phyloP scores from a whole-genome alignment of 2,329 filamentous ascomycete species.

The Ophiocordyceps camponoti-floridani region DNA sequence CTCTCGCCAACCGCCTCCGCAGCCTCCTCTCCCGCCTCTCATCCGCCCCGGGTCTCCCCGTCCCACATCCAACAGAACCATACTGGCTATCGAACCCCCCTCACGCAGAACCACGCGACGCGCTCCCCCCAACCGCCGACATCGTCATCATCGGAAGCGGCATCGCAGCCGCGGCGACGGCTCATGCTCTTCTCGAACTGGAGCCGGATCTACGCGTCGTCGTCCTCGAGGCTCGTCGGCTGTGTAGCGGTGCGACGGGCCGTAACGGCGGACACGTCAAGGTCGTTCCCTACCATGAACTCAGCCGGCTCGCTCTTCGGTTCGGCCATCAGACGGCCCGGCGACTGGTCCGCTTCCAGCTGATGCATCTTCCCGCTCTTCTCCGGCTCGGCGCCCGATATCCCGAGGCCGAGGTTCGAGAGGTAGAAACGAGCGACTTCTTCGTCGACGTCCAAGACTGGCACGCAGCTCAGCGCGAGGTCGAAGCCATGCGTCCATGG shows the following conservation, averaged over 20 bases:
- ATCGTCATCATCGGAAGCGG: conserved; percentile 36
- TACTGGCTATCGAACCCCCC: conserved; percentile 29
- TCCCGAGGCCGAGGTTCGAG: conserved; percentile 19
- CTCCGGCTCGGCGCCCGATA: conserved; percentile 18
- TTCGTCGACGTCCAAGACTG: conserved; percentile 20
- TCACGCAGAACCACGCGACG: conserved; percentile 18
- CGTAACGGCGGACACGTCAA: conserved; percentile 36
- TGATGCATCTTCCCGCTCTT: conserved; percentile 21
- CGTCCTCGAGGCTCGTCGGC: conserved; percentile 30
- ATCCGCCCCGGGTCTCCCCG: conserved; percentile 20
- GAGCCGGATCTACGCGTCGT: conserved; percentile 13
- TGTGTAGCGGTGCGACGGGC: conserved; percentile 33
- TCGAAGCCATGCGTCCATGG: conserved; percentile 15
- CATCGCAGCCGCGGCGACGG: conserved; percentile 24
- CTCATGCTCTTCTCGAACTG: conserved; percentile 11
- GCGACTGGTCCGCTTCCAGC: conserved; percentile 23
- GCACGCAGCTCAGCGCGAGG: conserved; percentile 11
- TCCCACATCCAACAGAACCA: conserved; percentile 20
- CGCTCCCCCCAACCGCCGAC: conserved; percentile 22
- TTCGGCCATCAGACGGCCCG: conserved; percentile 19
- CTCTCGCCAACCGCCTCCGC: conserved; percentile 10
- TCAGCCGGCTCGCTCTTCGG: conserved; percentile 12
- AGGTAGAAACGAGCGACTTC: conserved; percentile 28
- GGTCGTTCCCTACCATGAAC: conserved; percentile 22
- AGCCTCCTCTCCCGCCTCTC: conserved; percentile 12